A percentile compares a stretch with the other conserved stretches of the same genome.
These are phyloP conservation scores for Wickerhamiella nectarea DNA, from an alignment of 805 yeast genomes.

Conservation along the genomic window DNA sequence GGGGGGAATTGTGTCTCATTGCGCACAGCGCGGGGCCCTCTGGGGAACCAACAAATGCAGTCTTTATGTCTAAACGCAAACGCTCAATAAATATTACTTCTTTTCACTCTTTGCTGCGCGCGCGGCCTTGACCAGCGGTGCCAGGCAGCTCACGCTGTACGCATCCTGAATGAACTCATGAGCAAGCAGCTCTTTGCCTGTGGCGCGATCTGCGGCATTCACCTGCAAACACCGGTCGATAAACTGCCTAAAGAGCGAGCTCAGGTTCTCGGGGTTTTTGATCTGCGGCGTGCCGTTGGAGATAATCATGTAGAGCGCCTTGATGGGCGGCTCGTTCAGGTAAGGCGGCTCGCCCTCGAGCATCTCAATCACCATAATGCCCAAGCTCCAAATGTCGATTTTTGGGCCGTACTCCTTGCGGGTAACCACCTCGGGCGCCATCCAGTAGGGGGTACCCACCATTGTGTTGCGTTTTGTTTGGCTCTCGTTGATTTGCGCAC, in stretches of 20 bases:
- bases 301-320: constrained; percentile 87
- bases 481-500: constrained; percentile 79
- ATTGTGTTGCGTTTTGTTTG: constrained; percentile 86
- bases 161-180: constrained; percentile 40
- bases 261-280: constrained; percentile 73
- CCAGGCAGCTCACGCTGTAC: constrained; percentile 22
- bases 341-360: constrained; percentile 99
- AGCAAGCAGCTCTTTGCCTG: constrained; percentile 55
- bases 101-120: constrained; percentile 19
- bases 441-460: constrained; percentile 99
- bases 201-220: constrained; percentile 65
- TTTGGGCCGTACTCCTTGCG: constrained; percentile 92
- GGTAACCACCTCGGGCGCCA: constrained; percentile 98
- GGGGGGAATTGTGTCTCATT: too few species aligned
- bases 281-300: constrained; percentile 93
- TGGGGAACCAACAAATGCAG: too few species aligned
- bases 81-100: neutral
- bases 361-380: constrained; percentile 98
- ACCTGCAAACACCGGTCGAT: constrained; percentile 70
- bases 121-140: constrained; percentile 27
- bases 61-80: too few species aligned
- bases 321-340: constrained; percentile 85
- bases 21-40: too few species aligned
- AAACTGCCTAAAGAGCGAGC: constrained; percentile 52
- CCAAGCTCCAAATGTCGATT: constrained; percentile 95